Base-by-base conservation (phyloP, 768 basidiomycete species). In the Phaeotremella fagi region DNA sequence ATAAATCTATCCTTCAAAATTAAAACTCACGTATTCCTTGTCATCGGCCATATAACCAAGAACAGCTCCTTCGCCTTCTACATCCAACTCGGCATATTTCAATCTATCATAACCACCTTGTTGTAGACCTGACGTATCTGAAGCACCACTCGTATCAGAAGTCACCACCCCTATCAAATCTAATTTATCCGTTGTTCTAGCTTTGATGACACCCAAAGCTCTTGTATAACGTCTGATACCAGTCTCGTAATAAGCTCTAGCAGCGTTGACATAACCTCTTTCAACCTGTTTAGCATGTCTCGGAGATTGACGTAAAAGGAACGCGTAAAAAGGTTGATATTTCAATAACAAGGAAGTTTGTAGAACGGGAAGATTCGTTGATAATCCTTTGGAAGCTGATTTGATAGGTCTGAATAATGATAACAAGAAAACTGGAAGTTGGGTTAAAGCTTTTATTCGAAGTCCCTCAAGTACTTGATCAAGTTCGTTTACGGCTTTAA, bases 231-330 rank as follows among this genome's bases (percentile, higher is more conserved):
- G 78, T 57, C 95, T 79, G 71, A 97, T 92, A 0, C 86, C 89
- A 20, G 95, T 98, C 76, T 99, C 95, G 55, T 90, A 97, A 72
- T 95, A 99, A 20, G 88, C 81, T 35, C 91, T 83, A 14, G 88
- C 86, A 24, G 87, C 82, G 28, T 81, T 81, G 25, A 86, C 77
- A 72, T 99, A 99, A 2, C 88, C 85, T 47, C 89, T 79, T 70
- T 90, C 90, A 22, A 99, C 77, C 72, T 98, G 92, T 42, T 80
- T 80, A 2, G 95, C 91, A 26, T 91, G 86, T 28, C 79, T 79
- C 7, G 85, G 80, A 4, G 87, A 87, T 57, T 90, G 87, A 2
- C 88, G 83, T 58, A 85, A 83, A 31, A 99, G 78, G 70, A 98
- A 99, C 1, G 81, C 80, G 64, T 84, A 97, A 52, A 98, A 78